These are phyloP conservation scores for Citrullus amarus DNA, from an alignment of 306 rosid genomes.

Conservation along the genomic window DNA sequence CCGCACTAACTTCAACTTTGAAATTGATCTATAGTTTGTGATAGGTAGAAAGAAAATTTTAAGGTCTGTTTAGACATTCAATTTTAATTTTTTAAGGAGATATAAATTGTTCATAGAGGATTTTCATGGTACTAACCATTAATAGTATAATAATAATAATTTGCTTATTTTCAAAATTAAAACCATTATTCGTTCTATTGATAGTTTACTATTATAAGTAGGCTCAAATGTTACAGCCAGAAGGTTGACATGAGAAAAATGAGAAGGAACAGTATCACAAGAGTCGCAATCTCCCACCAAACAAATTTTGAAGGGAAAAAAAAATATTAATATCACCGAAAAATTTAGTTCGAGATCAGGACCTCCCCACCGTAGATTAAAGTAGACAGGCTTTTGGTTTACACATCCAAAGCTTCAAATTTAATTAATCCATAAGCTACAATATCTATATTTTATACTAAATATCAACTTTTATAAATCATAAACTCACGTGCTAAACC, in stretches of 20 bases:
- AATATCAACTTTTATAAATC: background rate
- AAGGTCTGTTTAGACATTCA: no score
- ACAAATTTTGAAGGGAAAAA: background rate
- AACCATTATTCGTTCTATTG: background rate
- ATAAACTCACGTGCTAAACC: background rate
- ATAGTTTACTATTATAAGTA: background rate
- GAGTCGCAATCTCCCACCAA: background rate
- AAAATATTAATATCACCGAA: background rate
- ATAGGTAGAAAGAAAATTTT: no score
- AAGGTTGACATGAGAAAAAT: background rate
- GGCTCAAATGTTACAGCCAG: background rate
- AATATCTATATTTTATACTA: background rate
- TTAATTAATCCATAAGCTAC: background rate
- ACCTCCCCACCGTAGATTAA: background rate
- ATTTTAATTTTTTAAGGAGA: no score
- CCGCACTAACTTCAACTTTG: no score
- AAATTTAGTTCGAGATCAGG: background rate
- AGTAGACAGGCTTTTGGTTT: no score
- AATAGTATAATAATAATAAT: background rate
- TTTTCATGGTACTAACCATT: no score
- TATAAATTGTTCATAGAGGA: background rate
- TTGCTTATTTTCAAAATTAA: background rate
- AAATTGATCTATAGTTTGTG: no score
- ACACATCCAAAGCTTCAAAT: background rate
- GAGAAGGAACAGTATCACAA: background rate